Conservation (phyloP, 305 asterid genomes). For the Withania somnifera region DNA sequence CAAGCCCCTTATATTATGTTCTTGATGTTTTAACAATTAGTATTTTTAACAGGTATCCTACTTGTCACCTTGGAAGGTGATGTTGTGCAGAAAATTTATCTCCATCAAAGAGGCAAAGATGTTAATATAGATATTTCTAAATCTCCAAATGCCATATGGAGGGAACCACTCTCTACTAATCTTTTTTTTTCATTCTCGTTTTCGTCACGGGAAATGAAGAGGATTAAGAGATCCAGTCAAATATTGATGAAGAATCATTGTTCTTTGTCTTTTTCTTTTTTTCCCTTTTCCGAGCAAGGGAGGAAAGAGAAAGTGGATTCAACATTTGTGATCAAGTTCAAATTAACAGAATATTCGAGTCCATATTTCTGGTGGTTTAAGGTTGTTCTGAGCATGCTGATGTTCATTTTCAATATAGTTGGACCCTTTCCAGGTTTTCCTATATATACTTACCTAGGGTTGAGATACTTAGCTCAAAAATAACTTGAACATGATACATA, state of each 20-base stretch:
- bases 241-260: not conserved
- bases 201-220: not conserved
- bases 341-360: not conserved
- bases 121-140: constrained; percentile 16
- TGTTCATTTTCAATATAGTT: too few relatives aligned
- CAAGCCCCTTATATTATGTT: not conserved
- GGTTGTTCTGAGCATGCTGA: too few relatives aligned
- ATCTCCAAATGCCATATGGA: not conserved
- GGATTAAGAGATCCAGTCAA: not conserved
- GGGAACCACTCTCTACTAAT: not conserved
- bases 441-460: too few relatives aligned
- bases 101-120: constrained; percentile 41
- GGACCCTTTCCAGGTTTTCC: too few relatives aligned
- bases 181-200: not conserved
- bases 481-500: too few relatives aligned
- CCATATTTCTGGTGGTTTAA: not conserved
- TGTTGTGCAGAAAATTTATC: constrained; percentile 21
- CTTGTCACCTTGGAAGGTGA: constrained; percentile 40
- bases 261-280: not conserved
- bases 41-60: constrained; percentile 28
- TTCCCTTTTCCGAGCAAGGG: not conserved
- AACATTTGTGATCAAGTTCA: not conserved
- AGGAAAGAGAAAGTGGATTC: not conserved
- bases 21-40: not conserved
- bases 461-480: too few relatives aligned